Evolutionary conservation across 2,329 filamentous ascomycete genomes (phyloP), one percentile per base, ranked within the genome.

Genomic region (Capronia epimyces): DNA sequence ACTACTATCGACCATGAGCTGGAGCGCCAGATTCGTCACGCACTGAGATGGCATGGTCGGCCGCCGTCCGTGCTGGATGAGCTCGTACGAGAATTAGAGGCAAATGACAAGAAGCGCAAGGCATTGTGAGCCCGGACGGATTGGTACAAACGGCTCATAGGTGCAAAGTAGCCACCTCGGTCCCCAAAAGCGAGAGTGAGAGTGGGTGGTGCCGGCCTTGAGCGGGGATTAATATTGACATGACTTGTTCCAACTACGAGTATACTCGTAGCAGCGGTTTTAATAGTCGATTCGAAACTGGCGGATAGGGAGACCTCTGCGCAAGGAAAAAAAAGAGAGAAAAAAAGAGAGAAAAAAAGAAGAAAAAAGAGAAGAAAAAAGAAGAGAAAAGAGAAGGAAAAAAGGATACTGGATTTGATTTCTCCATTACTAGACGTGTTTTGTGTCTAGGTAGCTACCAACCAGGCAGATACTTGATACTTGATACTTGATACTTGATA

Each of bases 101-200:
- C 37, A 41, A 41, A 41, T 22, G 37, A 41, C 37, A 41, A 22
- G 37, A 41, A 41, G 37, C 37, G 37, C 37, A 41, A 41, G 37
- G 37, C 37, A 41, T 18, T 18, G 18, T 41, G n/a, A 22, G 18
- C n/a, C 37, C 37, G 9, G 5, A 41, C 37, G 37, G 37, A 24
- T 22, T 41, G 37, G 37, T 41, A 18, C n/a, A 41, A 41, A 22
- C 37, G 37, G 37, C 37, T 41, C 37, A 41, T 41, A 41, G 18
- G 37, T 41, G 37, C 3, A 41, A 41, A 13, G 21, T 41, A 41
- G 37, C 37, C n/a, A 41, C 37, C 37, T 41, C 37, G 37, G 18
- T 41, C 18, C 4, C 37, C 21, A 5, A 41, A 21, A 9, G 37
- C 20, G 18, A 22, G 37, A 41, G 2, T 41, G 37, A 41, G 37